phyloP scores from a whole-genome alignment of 2,329 filamentous ascomycete species.

The Aureobasidium sp. region DNA sequence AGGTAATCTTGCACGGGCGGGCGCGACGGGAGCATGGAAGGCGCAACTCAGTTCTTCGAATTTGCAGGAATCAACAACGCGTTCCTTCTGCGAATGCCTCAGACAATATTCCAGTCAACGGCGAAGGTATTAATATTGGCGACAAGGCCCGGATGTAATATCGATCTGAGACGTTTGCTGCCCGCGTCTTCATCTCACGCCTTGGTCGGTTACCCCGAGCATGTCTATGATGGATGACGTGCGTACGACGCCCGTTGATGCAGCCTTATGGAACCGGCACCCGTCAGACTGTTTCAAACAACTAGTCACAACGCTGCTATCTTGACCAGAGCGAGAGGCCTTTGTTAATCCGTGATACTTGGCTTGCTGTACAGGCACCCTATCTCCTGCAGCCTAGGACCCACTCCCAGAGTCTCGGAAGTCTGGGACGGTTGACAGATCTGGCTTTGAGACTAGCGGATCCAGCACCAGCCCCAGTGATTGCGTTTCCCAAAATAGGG shows the following conservation, averaged over 20 bases:
- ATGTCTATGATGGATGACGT: slow-evolving; percentile 11
- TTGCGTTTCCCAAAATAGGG: not conserved
- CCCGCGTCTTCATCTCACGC: not conserved
- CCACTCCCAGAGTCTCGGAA: not conserved
- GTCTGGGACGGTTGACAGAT: slow-evolving; percentile 9
- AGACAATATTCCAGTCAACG: too few species aligned
- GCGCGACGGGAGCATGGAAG: too few species aligned
- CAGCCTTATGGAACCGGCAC: not conserved
- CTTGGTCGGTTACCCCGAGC: not conserved
- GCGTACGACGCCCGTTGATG: slow-evolving; percentile 12
- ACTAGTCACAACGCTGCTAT: slow-evolving; percentile 10
- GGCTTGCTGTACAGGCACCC: too few species aligned
- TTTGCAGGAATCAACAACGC: too few species aligned
- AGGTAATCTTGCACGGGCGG: too few species aligned
- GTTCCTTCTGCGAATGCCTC: too few species aligned
- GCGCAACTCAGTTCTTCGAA: too few species aligned
- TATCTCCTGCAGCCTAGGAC: not conserved
- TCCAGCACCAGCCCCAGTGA: not conserved
- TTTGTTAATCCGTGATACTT: too few species aligned
- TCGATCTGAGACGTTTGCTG: not conserved
- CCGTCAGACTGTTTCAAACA: slow-evolving; percentile 5
- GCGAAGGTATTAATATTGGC: too few species aligned
- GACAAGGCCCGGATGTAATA: not conserved
- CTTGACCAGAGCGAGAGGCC: too few species aligned
- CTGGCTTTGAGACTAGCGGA: not conserved